A percentile compares a stretch with the other conserved stretches of the same genome.
phyloP scores from a whole-genome alignment of 2,329 filamentous ascomycete species.

The Monosporascus sp. region DNA sequence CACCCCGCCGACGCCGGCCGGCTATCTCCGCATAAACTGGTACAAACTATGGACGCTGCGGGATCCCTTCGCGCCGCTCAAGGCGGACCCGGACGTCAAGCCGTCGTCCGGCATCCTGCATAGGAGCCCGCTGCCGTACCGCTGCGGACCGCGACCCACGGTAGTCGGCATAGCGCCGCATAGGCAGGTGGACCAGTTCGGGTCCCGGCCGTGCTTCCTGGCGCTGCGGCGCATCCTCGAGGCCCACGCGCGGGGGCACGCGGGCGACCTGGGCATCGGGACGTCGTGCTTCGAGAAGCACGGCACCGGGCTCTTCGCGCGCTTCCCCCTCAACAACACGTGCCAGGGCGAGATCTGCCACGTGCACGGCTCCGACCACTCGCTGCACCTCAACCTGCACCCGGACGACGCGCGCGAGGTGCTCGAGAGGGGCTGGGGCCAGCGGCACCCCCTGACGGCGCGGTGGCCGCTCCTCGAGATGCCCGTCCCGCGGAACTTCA shows the following conservation, averaged over 20 bases:
- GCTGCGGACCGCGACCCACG: constrained; percentile 57
- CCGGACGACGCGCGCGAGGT: constrained; percentile 69
- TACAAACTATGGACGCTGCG: constrained; percentile 67
- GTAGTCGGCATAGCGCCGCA: constrained; percentile 78
- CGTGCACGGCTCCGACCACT: constrained; percentile 70
- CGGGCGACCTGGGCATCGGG: constrained; percentile 50
- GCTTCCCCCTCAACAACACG: constrained; percentile 59
- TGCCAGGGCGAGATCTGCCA: constrained; percentile 81
- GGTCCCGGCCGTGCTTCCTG: constrained; percentile 48
- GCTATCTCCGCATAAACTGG: constrained; percentile 69
- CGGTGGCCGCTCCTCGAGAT: constrained; percentile 51
- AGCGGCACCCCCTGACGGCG: constrained; percentile 63
- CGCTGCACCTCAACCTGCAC: constrained; percentile 75
- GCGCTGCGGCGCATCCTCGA: constrained; percentile 49
- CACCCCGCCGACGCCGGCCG: constrained; percentile 66
- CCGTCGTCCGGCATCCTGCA: constrained; percentile 56
- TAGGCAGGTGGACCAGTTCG: constrained; percentile 67
- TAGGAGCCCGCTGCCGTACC: constrained; percentile 48
- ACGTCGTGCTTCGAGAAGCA: constrained; percentile 80
- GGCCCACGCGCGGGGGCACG: constrained; percentile 41
- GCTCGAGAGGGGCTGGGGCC: constrained; percentile 72
- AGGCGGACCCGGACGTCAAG: constrained; percentile 43
- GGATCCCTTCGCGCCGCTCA: constrained; percentile 60
- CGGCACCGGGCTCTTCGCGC: constrained; percentile 68
- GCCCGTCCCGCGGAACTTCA: constrained; percentile 69